These are phyloP conservation scores for Citrullus amarus DNA, from an alignment of 306 rosid species.

Conservation along the genomic window DNA sequence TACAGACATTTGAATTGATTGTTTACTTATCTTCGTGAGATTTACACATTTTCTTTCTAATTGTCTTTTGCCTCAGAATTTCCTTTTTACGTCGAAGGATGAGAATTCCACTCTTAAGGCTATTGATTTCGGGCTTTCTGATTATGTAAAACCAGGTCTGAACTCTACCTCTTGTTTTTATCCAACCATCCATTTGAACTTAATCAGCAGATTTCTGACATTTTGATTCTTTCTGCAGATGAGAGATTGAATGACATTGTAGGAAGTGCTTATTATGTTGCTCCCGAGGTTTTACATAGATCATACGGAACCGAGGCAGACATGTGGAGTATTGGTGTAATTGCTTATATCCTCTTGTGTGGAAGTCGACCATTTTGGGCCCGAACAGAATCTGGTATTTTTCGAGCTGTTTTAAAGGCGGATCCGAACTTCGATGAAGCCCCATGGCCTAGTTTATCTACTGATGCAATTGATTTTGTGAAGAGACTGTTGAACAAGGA, in stretches of 20 bases:
- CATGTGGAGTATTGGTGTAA: slow-evolving; percentile 90
- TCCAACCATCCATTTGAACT: not conserved
- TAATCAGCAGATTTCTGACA: not conserved
- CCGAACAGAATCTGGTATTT: slow-evolving; percentile 73
- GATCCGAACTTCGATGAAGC: slow-evolving; percentile 78
- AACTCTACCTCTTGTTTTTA: not conserved
- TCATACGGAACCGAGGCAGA: slow-evolving; percentile 76
- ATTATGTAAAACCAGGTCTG: slow-evolving; percentile 78
- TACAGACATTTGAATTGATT: not conserved
- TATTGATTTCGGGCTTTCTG: slow-evolving; percentile 80
- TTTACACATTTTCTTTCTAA: not conserved
- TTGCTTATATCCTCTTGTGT: slow-evolving; percentile 76
- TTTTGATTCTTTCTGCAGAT: slow-evolving; percentile 29
- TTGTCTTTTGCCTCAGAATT: slow-evolving; percentile 45
- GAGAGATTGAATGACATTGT: slow-evolving; percentile 82
- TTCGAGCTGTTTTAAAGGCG: slow-evolving; percentile 68
- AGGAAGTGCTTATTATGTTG: slow-evolving; percentile 81
- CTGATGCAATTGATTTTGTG: slow-evolving; percentile 69
- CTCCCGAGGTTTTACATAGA: slow-evolving; percentile 89
- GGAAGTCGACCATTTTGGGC: slow-evolving; percentile 93
- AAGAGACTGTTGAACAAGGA: slow-evolving; percentile 72
- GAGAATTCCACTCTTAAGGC: slow-evolving; percentile 52
- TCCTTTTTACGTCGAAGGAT: slow-evolving; percentile 57
- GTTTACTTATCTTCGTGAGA: not conserved
- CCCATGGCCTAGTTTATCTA: slow-evolving; percentile 80